Evolutionary conservation across 495 filamentous ascomycete species (phyloP).

Genomic region (Penicillium daleae): DNA sequence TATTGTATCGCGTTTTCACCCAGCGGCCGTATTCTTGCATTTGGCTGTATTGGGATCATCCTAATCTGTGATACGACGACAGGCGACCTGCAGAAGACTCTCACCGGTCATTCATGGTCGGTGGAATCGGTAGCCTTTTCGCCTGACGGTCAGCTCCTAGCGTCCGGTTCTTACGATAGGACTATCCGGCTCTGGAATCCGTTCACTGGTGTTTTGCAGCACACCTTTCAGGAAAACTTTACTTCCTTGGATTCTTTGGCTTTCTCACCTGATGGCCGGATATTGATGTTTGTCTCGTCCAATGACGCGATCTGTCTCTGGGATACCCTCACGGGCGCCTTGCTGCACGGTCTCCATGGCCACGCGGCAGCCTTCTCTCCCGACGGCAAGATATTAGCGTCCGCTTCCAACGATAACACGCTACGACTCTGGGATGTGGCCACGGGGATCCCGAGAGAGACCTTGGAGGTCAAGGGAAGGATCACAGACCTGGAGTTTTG

Average conservation of each 20-base stretch:
- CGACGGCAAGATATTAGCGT: too few species aligned
- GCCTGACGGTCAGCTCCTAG: slow-evolving; percentile 29
- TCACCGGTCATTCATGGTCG: slow-evolving; percentile 24
- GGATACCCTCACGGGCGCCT: slow-evolving; percentile 20
- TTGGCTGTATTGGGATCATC: slow-evolving; percentile 1
- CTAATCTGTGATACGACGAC: slow-evolving; percentile 24
- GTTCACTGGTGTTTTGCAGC: neutral
- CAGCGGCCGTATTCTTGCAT: slow-evolving; percentile 5
- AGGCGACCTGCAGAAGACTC: slow-evolving; percentile 23
- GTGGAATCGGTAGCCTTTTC: slow-evolving; percentile 26
- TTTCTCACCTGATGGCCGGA: too few species aligned
- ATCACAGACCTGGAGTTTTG: neutral
- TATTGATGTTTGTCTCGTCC: too few species aligned
- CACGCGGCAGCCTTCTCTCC: too few species aligned
- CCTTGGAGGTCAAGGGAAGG: slow-evolving; percentile 6
- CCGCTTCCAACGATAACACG: too few species aligned
- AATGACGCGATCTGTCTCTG: slow-evolving; percentile 20
- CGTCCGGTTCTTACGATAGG: slow-evolving; percentile 30
- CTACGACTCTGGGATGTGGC: neutral
- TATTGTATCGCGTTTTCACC: too few species aligned
- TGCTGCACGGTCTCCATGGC: too few species aligned
- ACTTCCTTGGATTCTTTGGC: too few species aligned
- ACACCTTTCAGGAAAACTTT: neutral
- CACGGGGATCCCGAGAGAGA: slow-evolving; percentile 21
- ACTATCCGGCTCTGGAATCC: slow-evolving; percentile 20